These are phyloP conservation scores for Prunus yedoensis DNA, from an alignment of 331 rosid species.

Conservation along the genomic window DNA sequence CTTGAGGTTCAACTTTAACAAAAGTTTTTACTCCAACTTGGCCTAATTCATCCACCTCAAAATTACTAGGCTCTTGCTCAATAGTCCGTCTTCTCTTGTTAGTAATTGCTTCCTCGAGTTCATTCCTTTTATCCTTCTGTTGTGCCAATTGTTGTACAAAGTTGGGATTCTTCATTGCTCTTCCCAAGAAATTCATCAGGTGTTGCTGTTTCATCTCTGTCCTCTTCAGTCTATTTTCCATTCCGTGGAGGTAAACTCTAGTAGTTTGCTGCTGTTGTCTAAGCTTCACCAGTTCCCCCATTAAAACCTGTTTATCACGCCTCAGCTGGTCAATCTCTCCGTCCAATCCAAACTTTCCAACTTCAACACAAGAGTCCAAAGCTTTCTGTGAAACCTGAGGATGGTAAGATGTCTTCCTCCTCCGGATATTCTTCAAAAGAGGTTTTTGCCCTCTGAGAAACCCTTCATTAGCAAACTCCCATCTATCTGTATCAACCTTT, in stretches of 20 bases:
- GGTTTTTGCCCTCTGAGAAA: constrained; percentile 76
- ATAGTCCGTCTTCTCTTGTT: constrained; percentile 61
- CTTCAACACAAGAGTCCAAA: constrained; percentile 63
- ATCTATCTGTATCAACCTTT: constrained; percentile 80
- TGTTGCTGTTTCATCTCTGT: constrained; percentile 69
- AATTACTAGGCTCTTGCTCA: constrained; percentile 43
- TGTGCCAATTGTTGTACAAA: constrained; percentile 51
- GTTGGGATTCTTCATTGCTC: constrained; percentile 63
- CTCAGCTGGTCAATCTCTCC: constrained; percentile 54
- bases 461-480: constrained; percentile 91
- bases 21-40: constrained; percentile 16
- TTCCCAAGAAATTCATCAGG: constrained; percentile 69
- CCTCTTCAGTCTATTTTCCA: constrained; percentile 59
- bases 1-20: constrained; percentile 24
- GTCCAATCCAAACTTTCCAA: constrained; percentile 69
- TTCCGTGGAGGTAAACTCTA: constrained; percentile 41
- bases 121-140: constrained; percentile 46
- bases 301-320: constrained; percentile 67
- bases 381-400: constrained; percentile 35
- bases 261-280: constrained; percentile 68
- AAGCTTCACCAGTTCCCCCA: constrained; percentile 72
- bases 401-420: constrained; percentile 51
- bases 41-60: constrained; percentile 15
- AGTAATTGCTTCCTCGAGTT: constrained; percentile 41
- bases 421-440: constrained; percentile 65